Evolutionary conservation across 2,329 filamentous ascomycete species (phyloP).

Genomic region (Sporothrix variecibatus): DNA sequence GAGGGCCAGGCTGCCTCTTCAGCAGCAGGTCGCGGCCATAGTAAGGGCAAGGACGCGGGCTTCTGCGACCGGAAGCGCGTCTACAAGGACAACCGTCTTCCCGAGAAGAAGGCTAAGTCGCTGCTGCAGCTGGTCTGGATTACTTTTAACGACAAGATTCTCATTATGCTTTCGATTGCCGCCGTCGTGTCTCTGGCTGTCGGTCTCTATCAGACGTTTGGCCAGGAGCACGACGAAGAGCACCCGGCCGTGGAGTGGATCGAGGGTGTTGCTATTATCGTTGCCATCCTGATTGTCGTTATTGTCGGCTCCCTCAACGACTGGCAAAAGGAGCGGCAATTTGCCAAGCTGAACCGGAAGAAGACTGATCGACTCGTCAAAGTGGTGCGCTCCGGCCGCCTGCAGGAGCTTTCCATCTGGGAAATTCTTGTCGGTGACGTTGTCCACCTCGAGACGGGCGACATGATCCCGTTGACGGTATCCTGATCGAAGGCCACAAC

Average conservation of each 20-base stretch:
- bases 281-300: slow-evolving; percentile 76
- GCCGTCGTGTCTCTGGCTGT: slow-evolving; percentile 73
- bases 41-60: slow-evolving; percentile 19
- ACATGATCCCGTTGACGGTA: slow-evolving; percentile 74
- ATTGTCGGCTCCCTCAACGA: slow-evolving; percentile 76
- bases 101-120: slow-evolving; percentile 73
- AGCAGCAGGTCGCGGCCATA: slow-evolving; percentile 31
- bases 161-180: slow-evolving; percentile 70
- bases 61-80: slow-evolving; percentile 69
- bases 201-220: slow-evolving; percentile 75
- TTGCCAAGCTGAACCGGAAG: slow-evolving; percentile 75
- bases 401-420: slow-evolving; percentile 67
- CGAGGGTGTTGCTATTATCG: slow-evolving; percentile 79
- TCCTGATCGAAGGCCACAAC: slow-evolving; percentile 71
- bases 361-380: slow-evolving; percentile 76
- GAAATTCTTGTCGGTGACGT: slow-evolving; percentile 72
- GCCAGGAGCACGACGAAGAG: slow-evolving; percentile 52
- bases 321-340: slow-evolving; percentile 78
- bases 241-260: slow-evolving; percentile 72
- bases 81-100: slow-evolving; percentile 71
- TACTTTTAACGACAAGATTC: slow-evolving; percentile 80
- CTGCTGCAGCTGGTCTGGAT: slow-evolving; percentile 77
- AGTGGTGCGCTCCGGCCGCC: slow-evolving; percentile 69
- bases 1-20: background rate
- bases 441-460: slow-evolving; percentile 71